Conservation (phyloP, 2,329 filamentous ascomycete genomes). For the Cryphonectria japonica region DNA sequence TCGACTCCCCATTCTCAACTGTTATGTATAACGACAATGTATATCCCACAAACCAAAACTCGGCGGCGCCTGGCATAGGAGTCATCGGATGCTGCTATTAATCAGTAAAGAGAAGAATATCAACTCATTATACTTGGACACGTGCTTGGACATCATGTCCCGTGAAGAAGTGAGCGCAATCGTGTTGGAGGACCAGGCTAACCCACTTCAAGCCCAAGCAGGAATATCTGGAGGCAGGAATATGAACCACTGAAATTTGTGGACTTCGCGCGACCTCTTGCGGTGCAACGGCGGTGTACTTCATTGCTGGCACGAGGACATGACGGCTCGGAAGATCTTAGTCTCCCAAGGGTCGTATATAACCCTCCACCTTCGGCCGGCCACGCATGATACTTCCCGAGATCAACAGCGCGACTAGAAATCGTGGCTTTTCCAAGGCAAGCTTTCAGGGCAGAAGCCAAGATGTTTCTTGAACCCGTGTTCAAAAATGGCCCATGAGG, state of each 20-base stretch:
- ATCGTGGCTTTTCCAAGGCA: not conserved
- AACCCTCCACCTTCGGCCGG: not conserved
- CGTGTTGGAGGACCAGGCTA: not conserved
- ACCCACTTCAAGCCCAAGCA: not conserved
- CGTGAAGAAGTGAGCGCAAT: not conserved
- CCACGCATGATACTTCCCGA: not conserved
- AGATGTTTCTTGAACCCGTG: not conserved
- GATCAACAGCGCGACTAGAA: not conserved
- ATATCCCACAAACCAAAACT: constrained; percentile 5
- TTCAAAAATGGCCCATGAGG: not conserved
- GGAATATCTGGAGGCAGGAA: not conserved
- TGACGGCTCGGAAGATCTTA: not conserved
- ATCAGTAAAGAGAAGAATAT: not conserved
- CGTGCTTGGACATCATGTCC: not conserved
- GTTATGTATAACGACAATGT: not conserved
- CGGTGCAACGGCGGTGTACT: not conserved
- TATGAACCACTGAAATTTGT: not conserved
- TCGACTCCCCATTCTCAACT: not conserved
- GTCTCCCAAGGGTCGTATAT: not conserved
- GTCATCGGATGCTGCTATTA: not conserved
- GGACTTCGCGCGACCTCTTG: not conserved
- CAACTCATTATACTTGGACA: not conserved
- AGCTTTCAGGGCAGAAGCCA: not conserved
- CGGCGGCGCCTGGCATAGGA: constrained; percentile 12
- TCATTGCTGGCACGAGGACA: not conserved